Conservation (phyloP, 1,139 yeast genomes). For the Torulaspora globosa region DNA sequence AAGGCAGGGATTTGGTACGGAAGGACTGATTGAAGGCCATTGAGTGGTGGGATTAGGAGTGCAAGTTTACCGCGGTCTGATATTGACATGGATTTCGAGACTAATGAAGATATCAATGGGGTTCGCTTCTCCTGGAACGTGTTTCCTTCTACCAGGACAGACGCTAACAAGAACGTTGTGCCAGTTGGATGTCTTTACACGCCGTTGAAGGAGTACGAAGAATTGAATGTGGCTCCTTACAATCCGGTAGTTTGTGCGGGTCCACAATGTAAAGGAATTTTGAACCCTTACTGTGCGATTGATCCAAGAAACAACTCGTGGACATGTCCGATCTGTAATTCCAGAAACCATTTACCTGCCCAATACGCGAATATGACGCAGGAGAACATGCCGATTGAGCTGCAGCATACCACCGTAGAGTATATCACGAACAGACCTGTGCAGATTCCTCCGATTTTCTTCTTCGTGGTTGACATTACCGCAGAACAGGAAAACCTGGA, state of each 20-base stretch:
- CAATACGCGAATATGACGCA: conserved; percentile 83
- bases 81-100: conserved; percentile 62
- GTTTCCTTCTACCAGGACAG: conserved; percentile 83
- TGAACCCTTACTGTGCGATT: conserved; percentile 84
- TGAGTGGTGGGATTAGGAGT: conserved; percentile 3
- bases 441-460: conserved; percentile 85
- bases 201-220: conserved; percentile 78
- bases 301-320: conserved; percentile 80
- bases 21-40: conserved; percentile 2
- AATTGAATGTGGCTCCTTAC: conserved; percentile 74
- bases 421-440: conserved; percentile 87
- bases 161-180: conserved; percentile 87
- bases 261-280: conserved; percentile 74
- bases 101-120: conserved; percentile 83
- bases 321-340: conserved; percentile 85
- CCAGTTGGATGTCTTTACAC: conserved; percentile 95
- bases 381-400: conserved; percentile 83
- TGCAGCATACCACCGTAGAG: conserved; percentile 85
- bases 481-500: conserved; percentile 90
- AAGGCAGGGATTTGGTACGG: background rate
- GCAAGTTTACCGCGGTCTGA: conserved; percentile 3
- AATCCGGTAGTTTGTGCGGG: conserved; percentile 86
- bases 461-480: conserved; percentile 88
- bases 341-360: conserved; percentile 82
- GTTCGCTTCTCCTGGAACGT: conserved; percentile 88